Evolutionary conservation across 164 flowering plant genomes (phyloP), one percentile per base, ranked within the genome.

Genomic region (Protea cynaroides): DNA sequence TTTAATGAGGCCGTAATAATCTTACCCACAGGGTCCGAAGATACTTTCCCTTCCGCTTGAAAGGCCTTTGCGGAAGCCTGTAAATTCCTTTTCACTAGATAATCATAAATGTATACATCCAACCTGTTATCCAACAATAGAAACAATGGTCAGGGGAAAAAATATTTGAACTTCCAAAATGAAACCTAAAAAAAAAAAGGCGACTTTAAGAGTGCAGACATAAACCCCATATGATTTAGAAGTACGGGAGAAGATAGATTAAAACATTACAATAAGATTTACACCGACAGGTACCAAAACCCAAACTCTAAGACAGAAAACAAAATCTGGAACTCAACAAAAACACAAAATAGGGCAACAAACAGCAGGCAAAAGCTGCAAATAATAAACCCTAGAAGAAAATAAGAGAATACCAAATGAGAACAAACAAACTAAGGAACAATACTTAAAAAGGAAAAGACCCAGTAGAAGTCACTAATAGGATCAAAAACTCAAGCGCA

Each of bases 71-170:
- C 90, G 34, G 96, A 66, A 64, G 83, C 75, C 57, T 82, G 78
- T 47, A 85, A 74, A 55, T 87, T 84, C 75, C 89, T 81, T 72
- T 89, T 89, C 66, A 87, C 65, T 43, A 89, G 72, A 69, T 89
- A 87, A 73, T 89, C 96, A 74, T 87, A 70, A 61, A 89, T 87
- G 64, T 89, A 89, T 34, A 83, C 86, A 75, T 89, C 92, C 75
- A 89, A 74, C 88, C 96, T 89, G 79, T 71, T 55, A 22, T n/a
- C 40, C 58, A 61, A 65, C 36, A 70, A 58, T 9, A 4, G 46
- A 40, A 6, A 22, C 17, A 19, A 44, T 9, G 6, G 1, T 34
- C n/a, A 49, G 55, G 38, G 13, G 25, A 58, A 4, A 43, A 50
- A 18, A 36, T 4, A 37, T 17, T 9, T 1, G 14, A 58, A 24